Conservation (phyloP, 2,329 filamentous ascomycete species). For the Botrytis elliptica region DNA sequence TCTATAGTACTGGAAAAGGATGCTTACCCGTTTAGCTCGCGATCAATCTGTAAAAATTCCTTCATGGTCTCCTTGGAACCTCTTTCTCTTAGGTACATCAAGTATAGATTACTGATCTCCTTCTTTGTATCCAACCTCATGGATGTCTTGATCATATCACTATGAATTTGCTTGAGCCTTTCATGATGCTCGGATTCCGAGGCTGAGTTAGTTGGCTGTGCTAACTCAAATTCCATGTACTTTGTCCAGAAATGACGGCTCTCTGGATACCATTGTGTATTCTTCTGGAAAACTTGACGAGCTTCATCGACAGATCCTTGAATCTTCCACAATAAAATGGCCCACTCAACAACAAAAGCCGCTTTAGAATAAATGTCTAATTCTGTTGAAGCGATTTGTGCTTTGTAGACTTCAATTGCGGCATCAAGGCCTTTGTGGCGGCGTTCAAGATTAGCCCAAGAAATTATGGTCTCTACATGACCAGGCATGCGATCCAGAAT, state of each 20-base stretch:
- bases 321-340: conserved; percentile 80
- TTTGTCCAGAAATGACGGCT: conserved; percentile 87
- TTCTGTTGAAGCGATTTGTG: conserved; percentile 70
- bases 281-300: conserved; percentile 77
- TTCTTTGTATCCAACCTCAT: conserved; percentile 67
- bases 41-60: conserved; percentile 79
- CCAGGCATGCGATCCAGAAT: conserved; percentile 75
- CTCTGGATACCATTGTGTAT: conserved; percentile 79
- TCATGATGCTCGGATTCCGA: conserved; percentile 64
- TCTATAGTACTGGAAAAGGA: not conserved
- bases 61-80: conserved; percentile 82
- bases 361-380: conserved; percentile 81
- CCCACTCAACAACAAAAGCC: conserved; percentile 85
- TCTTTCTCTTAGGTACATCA: conserved; percentile 78
- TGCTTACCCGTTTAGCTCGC: conserved; percentile 79
- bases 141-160: conserved; percentile 69
- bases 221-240: conserved; percentile 85
- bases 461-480: conserved; percentile 83
- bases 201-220: conserved; percentile 69
- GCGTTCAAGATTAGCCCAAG: conserved; percentile 81
- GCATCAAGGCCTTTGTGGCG: conserved; percentile 81
- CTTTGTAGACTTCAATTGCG: conserved; percentile 79
- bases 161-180: conserved; percentile 77
- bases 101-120: conserved; percentile 74
- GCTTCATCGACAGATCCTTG: conserved; percentile 80